These are phyloP conservation scores for Nigrograna mackinnonii DNA, from an alignment of 2,329 filamentous ascomycete genomes.

Conservation along the genomic window DNA sequence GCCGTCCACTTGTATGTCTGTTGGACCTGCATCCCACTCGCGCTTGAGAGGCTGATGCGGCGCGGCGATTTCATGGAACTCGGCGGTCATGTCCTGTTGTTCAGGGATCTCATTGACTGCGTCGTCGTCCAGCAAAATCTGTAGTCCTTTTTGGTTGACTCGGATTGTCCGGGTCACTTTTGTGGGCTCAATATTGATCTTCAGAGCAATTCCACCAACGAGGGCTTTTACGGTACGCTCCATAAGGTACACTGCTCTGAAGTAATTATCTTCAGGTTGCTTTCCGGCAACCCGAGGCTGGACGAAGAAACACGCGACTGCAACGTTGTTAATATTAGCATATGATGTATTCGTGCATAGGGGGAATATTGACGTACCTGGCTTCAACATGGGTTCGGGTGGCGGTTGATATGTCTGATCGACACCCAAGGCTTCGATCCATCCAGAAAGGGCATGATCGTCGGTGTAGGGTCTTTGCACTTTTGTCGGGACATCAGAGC, in stretches of 20 bases:
- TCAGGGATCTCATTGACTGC: conserved; percentile 82
- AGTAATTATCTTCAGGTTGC: conserved; percentile 63
- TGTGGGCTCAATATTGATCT: conserved; percentile 77
- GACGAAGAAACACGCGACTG: conserved; percentile 88
- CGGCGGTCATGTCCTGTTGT: conserved; percentile 83
- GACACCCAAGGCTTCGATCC: conserved; percentile 92
- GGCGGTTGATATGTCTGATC: conserved; percentile 84
- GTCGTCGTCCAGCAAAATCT: conserved; percentile 89
- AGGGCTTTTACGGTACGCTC: conserved; percentile 78
- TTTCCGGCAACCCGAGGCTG: conserved; percentile 57
- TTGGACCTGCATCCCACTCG: conserved; percentile 56
- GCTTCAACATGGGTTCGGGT: conserved; percentile 69
- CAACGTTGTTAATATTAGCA: conserved; percentile 38
- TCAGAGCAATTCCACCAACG: conserved; percentile 70
- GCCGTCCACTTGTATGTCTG: conserved; percentile 53
- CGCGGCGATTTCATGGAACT: conserved; percentile 67
- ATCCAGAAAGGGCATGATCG: conserved; percentile 71
- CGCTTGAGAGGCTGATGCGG: conserved; percentile 51
- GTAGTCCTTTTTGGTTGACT: conserved; percentile 72
- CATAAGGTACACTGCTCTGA: conserved; percentile 84
- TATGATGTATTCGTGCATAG: conserved; percentile 6
- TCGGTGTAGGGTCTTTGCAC: conserved; percentile 61
- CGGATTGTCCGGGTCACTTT: conserved; percentile 73
- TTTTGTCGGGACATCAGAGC: conserved; percentile 58
- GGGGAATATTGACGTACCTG: conserved; percentile 50